Base-by-base conservation (phyloP, 352 stramenopile species). In the Globisporangium iwayamae region DNA sequence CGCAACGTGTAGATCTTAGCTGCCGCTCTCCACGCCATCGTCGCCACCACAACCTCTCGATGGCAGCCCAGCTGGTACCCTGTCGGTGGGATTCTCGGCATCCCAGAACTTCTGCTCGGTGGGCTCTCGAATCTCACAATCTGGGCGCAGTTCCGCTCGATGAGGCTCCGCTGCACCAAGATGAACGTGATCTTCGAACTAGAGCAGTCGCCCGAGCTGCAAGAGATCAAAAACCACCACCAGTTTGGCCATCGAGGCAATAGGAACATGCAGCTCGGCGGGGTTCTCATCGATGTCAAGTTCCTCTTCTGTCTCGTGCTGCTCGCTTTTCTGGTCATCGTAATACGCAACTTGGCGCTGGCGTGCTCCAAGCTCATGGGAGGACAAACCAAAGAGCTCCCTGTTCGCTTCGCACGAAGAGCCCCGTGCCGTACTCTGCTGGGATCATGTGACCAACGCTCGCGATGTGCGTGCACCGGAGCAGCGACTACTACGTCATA, bases 1-100 rank as follows among this genome's bases (percentile, higher is more conserved):
- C 71, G 74, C 0, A 78, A 65, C 8, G 72, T 83, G 13, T 86
- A 71, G 79, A 43, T 80, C 4, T 66, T 81, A 6, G 63, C 70
- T 1, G 28, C 85, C n/a, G 4, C 67, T 7, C 72, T 76, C 56
- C 71, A 84, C 22, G 3, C 63, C 0, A 9, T 73, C 9, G 47
- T 76, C 16, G 50, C 43, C 45, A 58, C 60, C 22, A 28, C 56
- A 56, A 68, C 69, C 5, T 60, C 63, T 47, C 61, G 63, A 8
- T 64, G 68, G 0, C 43, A 38, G 0, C 66, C 43, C 32, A 61
- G 68, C 7, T 60, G 34, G 36, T 39, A 69, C 28, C 16, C 66
- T 1, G 65, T 45, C 8, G 39, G 22, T 36, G 72, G 72, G 1
- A 62, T 85, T 3, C 57, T 69, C 2, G 74, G 76, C 0, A 66